These are phyloP conservation scores for Austroboletus eburneus DNA, from an alignment of 768 basidiomycete species.

Conservation along the genomic window DNA sequence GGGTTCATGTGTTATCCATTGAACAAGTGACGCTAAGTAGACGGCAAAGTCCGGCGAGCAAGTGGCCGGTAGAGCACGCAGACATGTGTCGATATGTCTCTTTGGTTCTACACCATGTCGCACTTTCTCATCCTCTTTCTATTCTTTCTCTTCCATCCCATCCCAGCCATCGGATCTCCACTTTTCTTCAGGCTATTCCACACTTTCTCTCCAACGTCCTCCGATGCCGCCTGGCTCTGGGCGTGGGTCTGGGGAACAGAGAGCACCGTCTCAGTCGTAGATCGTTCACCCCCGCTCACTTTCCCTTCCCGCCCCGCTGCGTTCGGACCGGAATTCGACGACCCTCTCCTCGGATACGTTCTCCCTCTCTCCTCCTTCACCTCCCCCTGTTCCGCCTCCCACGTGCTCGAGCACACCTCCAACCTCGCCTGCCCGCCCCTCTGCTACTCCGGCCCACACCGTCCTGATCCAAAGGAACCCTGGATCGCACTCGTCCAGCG, in stretches of 20 bases:
- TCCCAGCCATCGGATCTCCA: not conserved
- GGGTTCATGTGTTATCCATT: not conserved
- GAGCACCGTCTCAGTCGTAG: constrained; percentile 71
- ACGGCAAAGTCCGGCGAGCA: too few species aligned
- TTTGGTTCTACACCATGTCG: constrained; percentile 10
- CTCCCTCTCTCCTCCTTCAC: constrained; percentile 68
- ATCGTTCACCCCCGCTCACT: constrained; percentile 64
- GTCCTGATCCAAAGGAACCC: constrained; percentile 59
- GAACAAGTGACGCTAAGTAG: too few species aligned
- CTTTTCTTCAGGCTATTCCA: constrained; percentile 23
- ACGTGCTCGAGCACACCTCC: not conserved
- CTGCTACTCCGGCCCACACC: constrained; percentile 50
- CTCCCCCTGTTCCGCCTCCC: constrained; percentile 38
- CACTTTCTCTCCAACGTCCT: constrained; percentile 37
- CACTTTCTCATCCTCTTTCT: constrained; percentile 2
- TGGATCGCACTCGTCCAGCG: constrained; percentile 93
- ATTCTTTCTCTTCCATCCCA: constrained; percentile 5
- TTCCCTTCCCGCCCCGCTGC: constrained; percentile 71
- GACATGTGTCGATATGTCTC: not conserved
- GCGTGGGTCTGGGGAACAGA: constrained; percentile 68
- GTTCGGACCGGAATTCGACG: constrained; percentile 69
- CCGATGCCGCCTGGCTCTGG: constrained; percentile 54
- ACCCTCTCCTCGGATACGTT: constrained; percentile 67
- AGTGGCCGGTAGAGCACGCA: too few species aligned
- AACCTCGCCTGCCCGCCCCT: constrained; percentile 70